Base-by-base conservation (phyloP, 176 grass and related monocot genomes). In the Carex cristatella region DNA sequence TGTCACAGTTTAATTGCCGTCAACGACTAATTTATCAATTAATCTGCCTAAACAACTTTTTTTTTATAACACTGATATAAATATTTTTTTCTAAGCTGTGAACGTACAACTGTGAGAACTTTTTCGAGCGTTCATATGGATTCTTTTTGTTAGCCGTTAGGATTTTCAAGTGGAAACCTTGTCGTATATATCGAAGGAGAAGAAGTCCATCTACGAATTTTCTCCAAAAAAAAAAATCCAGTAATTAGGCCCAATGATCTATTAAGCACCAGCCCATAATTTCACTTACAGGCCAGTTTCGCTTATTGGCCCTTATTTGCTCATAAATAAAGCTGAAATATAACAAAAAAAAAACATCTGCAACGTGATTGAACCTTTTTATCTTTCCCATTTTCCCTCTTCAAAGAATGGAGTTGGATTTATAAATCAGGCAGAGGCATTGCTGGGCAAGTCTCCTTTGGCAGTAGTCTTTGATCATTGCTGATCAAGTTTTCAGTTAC, bases 391-490 rank as follows among this genome's bases (percentile, higher is more conserved):
- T 49, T 18, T 48, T 53, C 70, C 10, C 13, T 76, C 11, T 13
- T 74, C 71, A 53, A 9, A 53, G 4, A 54, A 5, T 37, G n/a
- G 35, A 18, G 32, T 69, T 69, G 33, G 13, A 69, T 69, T 69
- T 32, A 74, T 75, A 49, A 46, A 53, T 51, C 44, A 76, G 72
- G 48, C 7, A 30, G 72, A 14, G 5, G 46, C 71, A 76, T 76
- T 76, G 48, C 72, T 76, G 72, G 72, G 72, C 72, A 76, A 76
- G 10, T 76, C 72, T 76, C 72, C 72, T 76, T 76, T 76, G 72
- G 48, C 72, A 76, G 72, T 76, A 31, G 23, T 55, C 72, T 30
- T 6, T 12, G 11, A 53, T 55, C 72, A 76, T 31, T 11, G 5
- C 48, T 19, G 27, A 76, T 30, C 11, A 7, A 54, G 46, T 53